These are phyloP conservation scores for Oryza coarctata DNA, from an alignment of 176 grass and related monocot species.

Conservation along the genomic window DNA sequence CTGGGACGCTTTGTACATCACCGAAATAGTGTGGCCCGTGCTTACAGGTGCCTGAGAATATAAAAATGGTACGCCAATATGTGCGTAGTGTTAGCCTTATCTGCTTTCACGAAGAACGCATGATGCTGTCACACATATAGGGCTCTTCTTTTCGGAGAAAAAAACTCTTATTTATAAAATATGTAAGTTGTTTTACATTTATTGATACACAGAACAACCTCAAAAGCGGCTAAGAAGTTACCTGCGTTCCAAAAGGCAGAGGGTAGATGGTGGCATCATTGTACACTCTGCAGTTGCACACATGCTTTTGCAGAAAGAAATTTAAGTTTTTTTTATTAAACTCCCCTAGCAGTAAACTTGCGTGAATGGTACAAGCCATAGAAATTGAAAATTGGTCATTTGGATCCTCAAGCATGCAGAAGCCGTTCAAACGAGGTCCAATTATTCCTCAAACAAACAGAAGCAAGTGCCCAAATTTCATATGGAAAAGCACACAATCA, in stretches of 20 bases:
- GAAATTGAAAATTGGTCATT: background rate
- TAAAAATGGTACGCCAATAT: background rate
- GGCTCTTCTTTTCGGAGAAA: background rate
- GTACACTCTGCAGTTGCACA: background rate
- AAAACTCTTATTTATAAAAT: background rate
- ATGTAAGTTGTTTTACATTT: background rate
- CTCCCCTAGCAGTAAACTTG: background rate
- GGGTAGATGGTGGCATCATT: background rate
- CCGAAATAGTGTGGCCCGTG: constrained; percentile 16
- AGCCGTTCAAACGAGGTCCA: background rate
- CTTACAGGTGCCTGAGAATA: constrained; percentile 21
- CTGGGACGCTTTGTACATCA: background rate
- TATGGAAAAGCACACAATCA: background rate
- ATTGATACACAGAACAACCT: background rate
- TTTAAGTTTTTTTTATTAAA: background rate
- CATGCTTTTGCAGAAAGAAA: background rate
- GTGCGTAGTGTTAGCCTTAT: background rate
- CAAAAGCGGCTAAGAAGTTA: background rate
- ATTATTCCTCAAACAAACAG: background rate
- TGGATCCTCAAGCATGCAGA: background rate
- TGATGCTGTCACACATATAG: background rate
- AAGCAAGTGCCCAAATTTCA: background rate
- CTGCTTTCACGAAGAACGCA: background rate
- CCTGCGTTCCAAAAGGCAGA: background rate
- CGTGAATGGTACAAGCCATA: background rate